Base-by-base conservation (phyloP, 2,329 filamentous ascomycete species). In the Cryphonectria nitschkei region DNA sequence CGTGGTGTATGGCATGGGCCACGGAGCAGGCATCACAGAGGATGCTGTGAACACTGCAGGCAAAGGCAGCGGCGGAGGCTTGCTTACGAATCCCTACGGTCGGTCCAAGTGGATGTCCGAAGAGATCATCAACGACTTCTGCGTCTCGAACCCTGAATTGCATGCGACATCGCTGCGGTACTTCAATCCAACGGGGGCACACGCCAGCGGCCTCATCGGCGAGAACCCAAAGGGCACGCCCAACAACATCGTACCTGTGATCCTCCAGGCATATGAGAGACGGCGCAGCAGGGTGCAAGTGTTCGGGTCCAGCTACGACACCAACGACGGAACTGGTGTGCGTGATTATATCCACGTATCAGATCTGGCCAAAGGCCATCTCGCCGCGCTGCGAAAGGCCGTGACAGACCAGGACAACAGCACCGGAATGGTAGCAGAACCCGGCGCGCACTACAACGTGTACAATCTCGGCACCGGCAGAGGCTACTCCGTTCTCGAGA, bases 61-160 rank as follows among this genome's bases (percentile, higher is more conserved):
- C 22, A 67, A 67, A n/a, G 70, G 70, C 19, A 39, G 22, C 29
- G 70, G 70, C 50, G 70, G 70, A 29, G 68, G 70, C 9, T 32
- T 72, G 7, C 70, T 72, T 13, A 72, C 70, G 32, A 72, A 72
- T n/a, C 70, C 70, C 14, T 72, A 72, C 11, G 70, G 70, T 6
- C 68, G 70, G 22, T 69, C 70, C 14, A 72, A 72, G 60, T 72
- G 70, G 70, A 65, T 72, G 37, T 72, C 66, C 7, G 70, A 72
- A 29, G 70, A 72, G 70, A 72, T 72, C 64, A 72, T 72, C 68
- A 67, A 70, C 60, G 70, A 72, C 39, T 72, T 72, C 50, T 72
- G 70, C 26, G 61, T 66, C 29, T 52, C 70, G 22, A 65, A 67
- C 26, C 58, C 56, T 1, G 14, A n/a, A 1, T 72, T 72, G 60